These are phyloP conservation scores for Coemansia sp. DNA, from an alignment of 192 early-diverging fungal species.

Conservation along the genomic window DNA sequence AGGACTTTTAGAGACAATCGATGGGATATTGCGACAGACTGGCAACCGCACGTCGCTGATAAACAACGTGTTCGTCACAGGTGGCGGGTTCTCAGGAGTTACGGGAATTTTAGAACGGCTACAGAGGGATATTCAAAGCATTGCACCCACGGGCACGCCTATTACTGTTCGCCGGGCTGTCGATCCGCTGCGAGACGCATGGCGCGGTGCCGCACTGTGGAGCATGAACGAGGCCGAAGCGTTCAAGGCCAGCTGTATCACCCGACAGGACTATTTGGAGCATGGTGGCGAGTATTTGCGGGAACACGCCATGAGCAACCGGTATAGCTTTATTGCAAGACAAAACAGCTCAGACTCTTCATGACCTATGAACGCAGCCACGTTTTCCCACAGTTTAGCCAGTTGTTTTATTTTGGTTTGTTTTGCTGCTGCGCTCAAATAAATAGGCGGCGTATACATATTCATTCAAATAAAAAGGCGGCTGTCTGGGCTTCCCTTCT, in stretches of 20 bases:
- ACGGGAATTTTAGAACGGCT: constrained; percentile 69
- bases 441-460: neutral
- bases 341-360: constrained; percentile 6
- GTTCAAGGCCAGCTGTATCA: constrained; percentile 57
- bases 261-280: constrained; percentile 76
- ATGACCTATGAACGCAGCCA: neutral
- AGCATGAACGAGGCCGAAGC: constrained; percentile 47
- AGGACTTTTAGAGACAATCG: constrained; percentile 77
- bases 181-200: constrained; percentile 77
- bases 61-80: constrained; percentile 74
- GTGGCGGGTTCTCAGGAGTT: constrained; percentile 64
- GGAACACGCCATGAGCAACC: constrained; percentile 81
- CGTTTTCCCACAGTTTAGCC: constrained; percentile 1
- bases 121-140: constrained; percentile 58
- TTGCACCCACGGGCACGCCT: constrained; percentile 61
- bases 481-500: neutral
- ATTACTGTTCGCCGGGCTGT: constrained; percentile 62
- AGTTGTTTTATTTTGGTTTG: neutral
- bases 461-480: neutral
- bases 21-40: constrained; percentile 58
- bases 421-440: neutral
- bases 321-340: constrained; percentile 28
- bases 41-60: constrained; percentile 23
- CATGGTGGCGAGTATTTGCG: constrained; percentile 81
- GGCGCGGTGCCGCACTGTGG: constrained; percentile 82